Conservation (phyloP, 371 early-diverging fungal genomes). For the Thermomucor indicae-seudaticae region DNA sequence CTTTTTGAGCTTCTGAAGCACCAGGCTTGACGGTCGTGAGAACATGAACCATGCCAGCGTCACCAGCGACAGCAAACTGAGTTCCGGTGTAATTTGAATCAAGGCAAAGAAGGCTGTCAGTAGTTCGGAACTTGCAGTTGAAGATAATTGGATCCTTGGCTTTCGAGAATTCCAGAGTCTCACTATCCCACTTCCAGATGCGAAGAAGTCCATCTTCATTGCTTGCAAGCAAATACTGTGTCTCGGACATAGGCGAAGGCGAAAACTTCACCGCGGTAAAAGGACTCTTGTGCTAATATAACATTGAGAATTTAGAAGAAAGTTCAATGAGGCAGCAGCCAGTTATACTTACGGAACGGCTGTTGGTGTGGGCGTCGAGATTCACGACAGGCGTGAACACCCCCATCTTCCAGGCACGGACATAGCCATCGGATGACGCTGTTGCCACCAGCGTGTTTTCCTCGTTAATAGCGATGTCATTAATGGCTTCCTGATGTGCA, state of each 20-base stretch:
- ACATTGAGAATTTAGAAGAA: background rate
- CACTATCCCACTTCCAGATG: conserved; percentile 72
- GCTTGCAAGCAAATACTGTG: conserved; percentile 72
- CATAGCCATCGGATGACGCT: conserved; percentile 74
- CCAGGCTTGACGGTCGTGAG: too few species aligned
- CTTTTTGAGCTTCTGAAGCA: too few species aligned
- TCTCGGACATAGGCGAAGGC: conserved; percentile 71
- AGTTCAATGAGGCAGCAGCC: background rate
- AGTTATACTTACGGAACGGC: conserved; percentile 23
- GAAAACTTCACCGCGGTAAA: conserved; percentile 79
- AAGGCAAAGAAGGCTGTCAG: conserved; percentile 61
- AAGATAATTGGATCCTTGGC: conserved; percentile 57
- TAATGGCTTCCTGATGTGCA: conserved; percentile 78
- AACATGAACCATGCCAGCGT: conserved; percentile 74
- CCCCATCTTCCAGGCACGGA: conserved; percentile 78
- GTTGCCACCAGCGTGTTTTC: conserved; percentile 86
- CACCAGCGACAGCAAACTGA: conserved; percentile 76
- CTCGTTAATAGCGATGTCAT: conserved; percentile 75
- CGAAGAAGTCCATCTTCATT: conserved; percentile 74
- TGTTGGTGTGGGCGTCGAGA: conserved; percentile 41
- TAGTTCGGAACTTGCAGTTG: conserved; percentile 56
- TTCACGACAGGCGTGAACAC: conserved; percentile 69
- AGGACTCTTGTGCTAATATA: conserved; percentile 57
- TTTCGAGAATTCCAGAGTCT: conserved; percentile 48
- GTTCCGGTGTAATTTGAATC: conserved; percentile 81